Base-by-base conservation (phyloP, 345 rosid species). In the Eucalyptus brandiana region DNA sequence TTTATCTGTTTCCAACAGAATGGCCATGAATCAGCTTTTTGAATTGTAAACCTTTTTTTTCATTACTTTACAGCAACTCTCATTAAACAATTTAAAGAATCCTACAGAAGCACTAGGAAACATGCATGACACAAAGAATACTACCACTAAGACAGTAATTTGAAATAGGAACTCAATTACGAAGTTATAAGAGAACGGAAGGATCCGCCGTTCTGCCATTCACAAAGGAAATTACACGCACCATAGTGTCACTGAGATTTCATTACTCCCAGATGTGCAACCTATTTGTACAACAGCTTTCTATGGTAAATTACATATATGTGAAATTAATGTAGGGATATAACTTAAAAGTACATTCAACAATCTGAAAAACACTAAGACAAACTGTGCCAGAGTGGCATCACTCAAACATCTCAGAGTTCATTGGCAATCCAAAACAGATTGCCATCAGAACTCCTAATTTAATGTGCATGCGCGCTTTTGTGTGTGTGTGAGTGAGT, bases 1-100 rank as follows among this genome's bases (percentile, higher is more conserved):
- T 89, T 95, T 91, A 93, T 93, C 98, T 97, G 92, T 37, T 58
- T 24, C 87, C 81, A 88, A 67, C 89, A 89, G 44, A 88, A 88
- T 86, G 37, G 92, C 80, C 69, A 34, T 23, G 89, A 40, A 76
- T 85, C 56, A 89, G 88, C 16, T 87, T 72, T 54, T 11, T 51
- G 28, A 17, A n/a, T 86, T 54, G 88, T 40, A 87, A 87, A 89
- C 47, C 83, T 23, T 76, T 21, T 40, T 37, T 37, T 42, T 76
- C 30, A 40, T 72, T 40, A 76, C 16, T 76, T 76, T 26, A 86
- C 85, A 88, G 34, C 58, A 24, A 4, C 58, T 62, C 24, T 76
- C 50, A 88, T 44, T 86, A 37, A 56, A 19, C 87, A 16, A 87
- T 48, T 49, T 12, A 17, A 49, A 88, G 42, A 86, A 86, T 40